Evolutionary conservation across 1,139 yeast genomes (phyloP).

Genomic region (Kodamaea alishanica): DNA sequence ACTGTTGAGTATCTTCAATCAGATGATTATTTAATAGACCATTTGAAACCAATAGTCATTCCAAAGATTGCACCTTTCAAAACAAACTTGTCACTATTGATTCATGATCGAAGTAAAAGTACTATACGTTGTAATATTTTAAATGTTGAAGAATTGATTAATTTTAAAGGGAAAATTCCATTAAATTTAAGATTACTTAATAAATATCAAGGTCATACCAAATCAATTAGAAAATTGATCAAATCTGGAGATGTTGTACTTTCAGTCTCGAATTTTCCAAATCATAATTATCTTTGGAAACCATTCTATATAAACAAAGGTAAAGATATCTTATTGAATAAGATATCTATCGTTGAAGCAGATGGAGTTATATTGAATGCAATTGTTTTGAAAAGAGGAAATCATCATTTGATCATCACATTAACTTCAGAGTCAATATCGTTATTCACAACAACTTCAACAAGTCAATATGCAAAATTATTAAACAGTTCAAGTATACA

Average conservation of each 20-base stretch:
- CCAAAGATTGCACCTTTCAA: constrained; percentile 20
- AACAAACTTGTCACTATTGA: constrained; percentile 23
- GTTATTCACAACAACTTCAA: no score
- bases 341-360: constrained; percentile 6
- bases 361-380: constrained; percentile 4
- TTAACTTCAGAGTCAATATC: no score
- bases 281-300: constrained; percentile 66
- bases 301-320: constrained; percentile 28
- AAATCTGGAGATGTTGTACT: constrained; percentile 49
- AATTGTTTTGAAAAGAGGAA: constrained; percentile 1
- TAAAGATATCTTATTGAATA: constrained; percentile 9
- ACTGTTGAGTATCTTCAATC: constrained; percentile 5
- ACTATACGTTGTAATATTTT: constrained; percentile 31
- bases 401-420: constrained; percentile 1
- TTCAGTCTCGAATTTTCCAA: constrained; percentile 41
- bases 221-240: constrained; percentile 64
- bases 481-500: no score
- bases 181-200: constrained; percentile 22
- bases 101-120: constrained; percentile 40
- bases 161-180: background rate
- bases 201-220: constrained; percentile 80
- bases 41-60: constrained; percentile 24
- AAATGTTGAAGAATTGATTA: constrained; percentile 11
- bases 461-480: no score
- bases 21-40: constrained; percentile 15